Evolutionary conservation across 495 filamentous ascomycete genomes (phyloP).

Genomic region (Tricharina praecox): DNA sequence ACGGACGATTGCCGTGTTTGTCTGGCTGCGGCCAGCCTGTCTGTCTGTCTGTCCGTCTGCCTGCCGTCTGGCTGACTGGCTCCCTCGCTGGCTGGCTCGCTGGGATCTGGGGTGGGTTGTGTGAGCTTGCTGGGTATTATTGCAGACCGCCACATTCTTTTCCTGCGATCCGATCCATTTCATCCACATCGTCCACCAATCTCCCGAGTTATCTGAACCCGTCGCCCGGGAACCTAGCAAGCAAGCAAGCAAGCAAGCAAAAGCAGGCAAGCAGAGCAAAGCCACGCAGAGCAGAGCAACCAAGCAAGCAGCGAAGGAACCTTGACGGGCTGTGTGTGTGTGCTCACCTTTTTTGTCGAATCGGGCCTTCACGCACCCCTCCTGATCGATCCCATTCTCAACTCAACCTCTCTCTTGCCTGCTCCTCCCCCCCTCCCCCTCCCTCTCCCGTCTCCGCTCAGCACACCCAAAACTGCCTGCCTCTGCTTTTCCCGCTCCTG

Average conservation of each 20-base stretch:
- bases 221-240: constrained; percentile 6
- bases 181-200: constrained; percentile 7
- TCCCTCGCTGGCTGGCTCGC: neutral
- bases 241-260: too few species aligned
- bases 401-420: too few species aligned
- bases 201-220: constrained; percentile 10
- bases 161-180: constrained; percentile 6
- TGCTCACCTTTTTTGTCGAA: neutral
- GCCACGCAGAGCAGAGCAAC: too few species aligned
- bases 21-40: neutral
- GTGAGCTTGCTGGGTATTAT: neutral
- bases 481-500: neutral
- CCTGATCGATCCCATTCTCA: constrained; percentile 8
- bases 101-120: neutral
- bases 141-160: neutral
- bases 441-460: neutral
- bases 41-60: neutral
- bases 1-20: too few species aligned
- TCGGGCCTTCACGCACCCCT: constrained; percentile 19
- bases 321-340: constrained; percentile 2
- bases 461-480: neutral
- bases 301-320: constrained; percentile 2
- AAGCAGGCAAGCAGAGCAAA: too few species aligned
- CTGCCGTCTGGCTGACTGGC: neutral
- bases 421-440: constrained; percentile 9